Conservation (phyloP, 768 basidiomycete genomes). For the Lactarius sanguifluus region DNA sequence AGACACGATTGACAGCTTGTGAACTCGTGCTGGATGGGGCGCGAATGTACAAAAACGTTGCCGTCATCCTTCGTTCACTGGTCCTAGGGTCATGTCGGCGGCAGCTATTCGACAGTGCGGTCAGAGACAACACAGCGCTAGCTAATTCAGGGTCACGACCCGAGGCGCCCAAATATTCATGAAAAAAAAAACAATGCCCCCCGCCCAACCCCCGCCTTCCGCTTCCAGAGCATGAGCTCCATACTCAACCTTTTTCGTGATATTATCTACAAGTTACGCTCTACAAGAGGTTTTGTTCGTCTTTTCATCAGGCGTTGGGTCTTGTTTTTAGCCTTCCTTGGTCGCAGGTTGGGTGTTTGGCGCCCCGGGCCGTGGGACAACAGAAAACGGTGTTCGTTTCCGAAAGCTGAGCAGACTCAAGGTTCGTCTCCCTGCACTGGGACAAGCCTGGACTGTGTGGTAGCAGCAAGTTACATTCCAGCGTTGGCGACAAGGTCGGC, state of each 20-base stretch:
- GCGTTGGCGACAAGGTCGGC: not conserved
- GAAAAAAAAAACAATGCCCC: not conserved
- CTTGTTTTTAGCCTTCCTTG: slow-evolving; percentile 7
- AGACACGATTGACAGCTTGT: not conserved
- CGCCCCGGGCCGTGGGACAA: not conserved
- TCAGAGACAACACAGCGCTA: not conserved
- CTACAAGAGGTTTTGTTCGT: not conserved
- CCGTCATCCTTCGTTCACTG: not conserved
- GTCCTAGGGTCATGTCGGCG: not conserved
- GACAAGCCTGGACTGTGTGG: not conserved
- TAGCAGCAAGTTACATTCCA: slow-evolving; percentile 6
- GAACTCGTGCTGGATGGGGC: not conserved
- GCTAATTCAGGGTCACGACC: not conserved
- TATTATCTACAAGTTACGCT: slow-evolving; percentile 5
- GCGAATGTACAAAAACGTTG: not conserved
- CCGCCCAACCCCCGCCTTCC: not conserved
- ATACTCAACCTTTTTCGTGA: slow-evolving; percentile 2
- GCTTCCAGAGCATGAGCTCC: slow-evolving; percentile 3
- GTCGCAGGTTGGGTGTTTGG: slow-evolving; percentile 8
- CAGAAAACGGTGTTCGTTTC: not conserved
- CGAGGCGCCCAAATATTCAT: not conserved
- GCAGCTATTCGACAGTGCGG: not conserved
- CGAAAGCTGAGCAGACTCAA: not conserved
- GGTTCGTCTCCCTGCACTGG: not conserved
- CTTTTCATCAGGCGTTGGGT: not conserved